These are phyloP conservation scores for Ascocoryne sarcoides DNA, from an alignment of 2,329 filamentous ascomycete genomes.

Conservation along the genomic window DNA sequence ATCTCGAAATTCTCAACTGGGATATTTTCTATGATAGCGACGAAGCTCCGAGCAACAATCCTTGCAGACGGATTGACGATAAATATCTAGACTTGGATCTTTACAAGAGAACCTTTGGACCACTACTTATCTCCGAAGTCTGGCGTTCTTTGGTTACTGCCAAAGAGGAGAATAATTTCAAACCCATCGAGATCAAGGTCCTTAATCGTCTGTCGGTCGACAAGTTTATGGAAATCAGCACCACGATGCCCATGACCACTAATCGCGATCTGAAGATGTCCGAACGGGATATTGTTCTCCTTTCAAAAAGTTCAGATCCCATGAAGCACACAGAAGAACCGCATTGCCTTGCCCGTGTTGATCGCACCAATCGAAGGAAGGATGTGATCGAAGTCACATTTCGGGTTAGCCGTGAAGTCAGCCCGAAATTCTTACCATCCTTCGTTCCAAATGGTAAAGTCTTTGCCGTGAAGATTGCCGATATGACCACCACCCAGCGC, in stretches of 20 bases:
- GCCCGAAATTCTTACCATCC: constrained; percentile 44
- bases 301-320: constrained; percentile 68
- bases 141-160: constrained; percentile 91
- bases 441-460: constrained; percentile 64
- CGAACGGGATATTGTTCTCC: constrained; percentile 81
- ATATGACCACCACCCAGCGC: constrained; percentile 88
- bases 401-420: constrained; percentile 56
- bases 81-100: constrained; percentile 66
- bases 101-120: constrained; percentile 86
- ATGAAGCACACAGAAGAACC: constrained; percentile 55
- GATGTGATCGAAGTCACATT: constrained; percentile 77
- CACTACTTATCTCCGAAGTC: constrained; percentile 82
- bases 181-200: constrained; percentile 79
- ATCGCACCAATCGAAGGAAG: constrained; percentile 72
- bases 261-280: constrained; percentile 64
- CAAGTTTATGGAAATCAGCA: constrained; percentile 85
- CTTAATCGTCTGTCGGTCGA: constrained; percentile 85
- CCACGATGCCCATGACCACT: constrained; percentile 62
- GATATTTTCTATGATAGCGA: constrained; percentile 88
- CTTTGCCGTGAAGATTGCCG: constrained; percentile 75
- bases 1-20: constrained; percentile 84
- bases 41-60: constrained; percentile 68
- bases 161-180: constrained; percentile 75
- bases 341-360: constrained; percentile 81
- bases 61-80: constrained; percentile 68